Base-by-base conservation (phyloP, 768 basidiomycete genomes). In the Hygrophorus russula region DNA sequence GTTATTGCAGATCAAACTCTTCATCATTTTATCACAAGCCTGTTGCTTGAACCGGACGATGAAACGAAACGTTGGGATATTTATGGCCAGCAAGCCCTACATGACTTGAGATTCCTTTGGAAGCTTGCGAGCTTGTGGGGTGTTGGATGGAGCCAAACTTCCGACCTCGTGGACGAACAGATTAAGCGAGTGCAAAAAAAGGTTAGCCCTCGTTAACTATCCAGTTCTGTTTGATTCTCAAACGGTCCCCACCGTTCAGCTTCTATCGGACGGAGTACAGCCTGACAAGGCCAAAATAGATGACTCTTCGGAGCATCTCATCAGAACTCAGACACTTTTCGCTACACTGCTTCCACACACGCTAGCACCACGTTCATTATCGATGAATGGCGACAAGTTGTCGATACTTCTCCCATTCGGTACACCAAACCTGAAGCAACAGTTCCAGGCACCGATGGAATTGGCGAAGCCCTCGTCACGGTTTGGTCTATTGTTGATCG, bases 401-500 rank as follows among this genome's bases (percentile, higher is more conserved):
- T 18, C 28, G 17, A 52, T 59, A n/a, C 61, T 82, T 24, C 60
- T 80, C 46, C 67, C 65, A 24, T 68, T 70, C 46, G 80, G 80
- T 4, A 56, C 65, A 19, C 78, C 82, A 45, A 52, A 59, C 12
- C 51, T 63, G 31, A 76, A 80, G 39, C 66, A 74, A 46, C 66
- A 71, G 18, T 75, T 76, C 53, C 70, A 76, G 40, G 61, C 78
- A 30, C 73, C 76, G 20, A 55, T 86, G 34, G 74, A 80, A 31
- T 58, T 83, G 27, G 80, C 78, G 15, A 84, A 82, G 50, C 76
- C 84, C 13, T 77, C 78, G 32, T 69, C 82, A 34, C 70, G 87
- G 45, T 86, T 90, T 60, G 83, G 83, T 12, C 64, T 88, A 54
- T 61, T 90, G 36, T 67, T 87, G 45, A 68, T 84, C 45, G 80